Base-by-base conservation (phyloP, 306 rosid genomes). In the Echinosophora koreensis region DNA sequence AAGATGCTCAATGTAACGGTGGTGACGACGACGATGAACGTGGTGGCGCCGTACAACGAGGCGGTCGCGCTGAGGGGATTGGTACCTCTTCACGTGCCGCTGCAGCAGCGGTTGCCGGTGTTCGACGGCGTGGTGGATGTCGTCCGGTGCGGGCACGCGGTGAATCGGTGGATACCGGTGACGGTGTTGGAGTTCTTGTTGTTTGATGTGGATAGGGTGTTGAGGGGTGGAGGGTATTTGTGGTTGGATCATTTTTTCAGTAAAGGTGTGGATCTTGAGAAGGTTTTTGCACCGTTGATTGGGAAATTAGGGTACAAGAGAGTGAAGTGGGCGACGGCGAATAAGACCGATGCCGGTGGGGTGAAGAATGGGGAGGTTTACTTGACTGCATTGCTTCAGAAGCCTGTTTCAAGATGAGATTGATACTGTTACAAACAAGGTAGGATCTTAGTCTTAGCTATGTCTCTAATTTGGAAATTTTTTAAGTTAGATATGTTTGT, bases 241-340 rank as follows among this genome's bases (percentile, higher is more conserved):
- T 95, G 96, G 99, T 15, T 95, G 79, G 99, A 95, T 73, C 96
- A 91, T 13, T 95, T 95, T 78, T 95, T 95, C 61, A 83, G 97
- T 71, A 95, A 89, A 66, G 83, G 87, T 8, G 77, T 60, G 78
- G 99, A 92, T 77, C 96, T 95, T 72, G 97, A 92, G 34, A 83
- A 86, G 57, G 83, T 92, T 30, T 95, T 87, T 73, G 85, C 77
- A 8, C 97, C 99, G 1, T 82, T 95, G 91, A 84, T 95, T 13
- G 91, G 86, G 69, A 92, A 92, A 73, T 79, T 95, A 86, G 97
- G 97, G 13, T 95, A 92, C 85, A 82, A 89, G 88, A 92, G 82
- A 73, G 97, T 95, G 71, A 95, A 95, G 80, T 95, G 99, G 99
- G 97, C 96, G 0, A 92, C 90, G 0, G 91, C 85, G 28, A 84